Evolutionary conservation across 2,329 filamentous ascomycete genomes (phyloP).

Genomic region (Coniochaeta hoffmannii): DNA sequence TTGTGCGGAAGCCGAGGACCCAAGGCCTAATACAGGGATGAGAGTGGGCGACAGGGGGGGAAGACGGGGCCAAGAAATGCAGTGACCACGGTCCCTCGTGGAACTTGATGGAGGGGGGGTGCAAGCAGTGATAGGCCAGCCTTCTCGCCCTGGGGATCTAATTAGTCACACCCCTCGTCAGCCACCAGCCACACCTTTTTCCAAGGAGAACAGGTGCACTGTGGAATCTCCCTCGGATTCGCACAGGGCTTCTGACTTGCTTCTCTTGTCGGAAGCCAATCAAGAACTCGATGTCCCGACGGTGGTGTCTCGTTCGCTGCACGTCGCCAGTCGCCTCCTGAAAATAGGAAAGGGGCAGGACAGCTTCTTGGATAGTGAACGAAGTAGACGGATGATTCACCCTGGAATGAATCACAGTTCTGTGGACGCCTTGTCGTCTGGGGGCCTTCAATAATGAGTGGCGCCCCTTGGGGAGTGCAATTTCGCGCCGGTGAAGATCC

Average conservation of each 20-base stretch:
- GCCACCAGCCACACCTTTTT: conserved; percentile 1
- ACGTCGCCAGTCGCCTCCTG: background rate
- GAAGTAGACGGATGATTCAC: background rate
- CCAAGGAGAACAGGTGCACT: background rate
- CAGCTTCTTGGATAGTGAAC: no score
- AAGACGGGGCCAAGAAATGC: background rate
- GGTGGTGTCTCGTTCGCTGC: background rate
- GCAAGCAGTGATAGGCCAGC: background rate
- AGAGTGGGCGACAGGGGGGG: background rate
- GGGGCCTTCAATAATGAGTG: background rate
- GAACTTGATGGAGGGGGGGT: conserved; percentile 3
- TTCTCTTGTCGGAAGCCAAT: background rate
- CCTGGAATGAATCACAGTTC: conserved; percentile 1
- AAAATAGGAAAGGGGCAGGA: background rate
- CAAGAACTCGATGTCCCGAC: background rate
- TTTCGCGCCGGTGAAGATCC: background rate
- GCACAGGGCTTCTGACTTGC: background rate
- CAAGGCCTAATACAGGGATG: conserved; percentile 1
- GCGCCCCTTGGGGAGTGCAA: background rate
- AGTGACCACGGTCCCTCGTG: background rate
- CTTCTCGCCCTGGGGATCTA: background rate
- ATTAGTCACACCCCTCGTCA: conserved; percentile 3
- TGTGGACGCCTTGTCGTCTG: background rate
- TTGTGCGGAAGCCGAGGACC: background rate
- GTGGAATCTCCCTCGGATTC: background rate